Evolutionary conservation across 2,329 filamentous ascomycete species (phyloP).

Genomic region (Ophiocordyceps unilateralis): DNA sequence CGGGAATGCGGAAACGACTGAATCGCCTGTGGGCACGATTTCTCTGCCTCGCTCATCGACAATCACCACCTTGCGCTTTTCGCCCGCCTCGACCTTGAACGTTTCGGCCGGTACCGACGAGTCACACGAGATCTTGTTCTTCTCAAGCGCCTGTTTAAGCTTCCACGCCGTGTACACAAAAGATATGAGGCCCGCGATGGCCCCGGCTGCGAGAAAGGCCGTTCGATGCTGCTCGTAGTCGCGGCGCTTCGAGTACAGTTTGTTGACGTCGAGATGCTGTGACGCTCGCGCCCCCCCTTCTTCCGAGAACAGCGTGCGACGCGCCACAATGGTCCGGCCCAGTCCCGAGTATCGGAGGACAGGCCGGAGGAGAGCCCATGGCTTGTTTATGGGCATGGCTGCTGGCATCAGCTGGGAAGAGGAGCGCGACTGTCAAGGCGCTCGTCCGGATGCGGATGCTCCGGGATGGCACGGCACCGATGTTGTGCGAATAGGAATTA

Average conservation of each 20-base stretch:
- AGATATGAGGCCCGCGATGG: constrained; percentile 29
- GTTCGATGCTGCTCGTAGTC: constrained; percentile 33
- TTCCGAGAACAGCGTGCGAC: no score
- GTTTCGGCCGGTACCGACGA: constrained; percentile 22
- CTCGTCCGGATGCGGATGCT: no score
- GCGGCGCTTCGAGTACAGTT: constrained; percentile 25
- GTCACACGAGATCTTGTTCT: constrained; percentile 22
- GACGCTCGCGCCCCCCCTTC: constrained; percentile 22
- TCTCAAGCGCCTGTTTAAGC: constrained; percentile 24
- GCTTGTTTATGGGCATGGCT: no score
- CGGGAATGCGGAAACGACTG: constrained; percentile 64
- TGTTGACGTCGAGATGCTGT: constrained; percentile 32
- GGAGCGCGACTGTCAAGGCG: no score
- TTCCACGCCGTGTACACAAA: constrained; percentile 34
- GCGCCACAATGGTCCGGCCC: no score
- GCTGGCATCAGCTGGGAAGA: no score
- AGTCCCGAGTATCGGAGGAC: no score
- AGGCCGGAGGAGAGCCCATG: no score
- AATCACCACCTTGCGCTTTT: constrained; percentile 39
- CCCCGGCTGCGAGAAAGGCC: constrained; percentile 33
- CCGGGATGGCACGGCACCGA: no score
- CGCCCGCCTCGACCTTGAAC: constrained; percentile 30
- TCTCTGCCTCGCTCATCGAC: constrained; percentile 55
- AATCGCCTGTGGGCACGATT: constrained; percentile 66
- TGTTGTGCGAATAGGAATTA: no score